Evolutionary conservation across 192 early-diverging fungal genomes (phyloP).

Genomic region (Umbelopsis ramanniana): DNA sequence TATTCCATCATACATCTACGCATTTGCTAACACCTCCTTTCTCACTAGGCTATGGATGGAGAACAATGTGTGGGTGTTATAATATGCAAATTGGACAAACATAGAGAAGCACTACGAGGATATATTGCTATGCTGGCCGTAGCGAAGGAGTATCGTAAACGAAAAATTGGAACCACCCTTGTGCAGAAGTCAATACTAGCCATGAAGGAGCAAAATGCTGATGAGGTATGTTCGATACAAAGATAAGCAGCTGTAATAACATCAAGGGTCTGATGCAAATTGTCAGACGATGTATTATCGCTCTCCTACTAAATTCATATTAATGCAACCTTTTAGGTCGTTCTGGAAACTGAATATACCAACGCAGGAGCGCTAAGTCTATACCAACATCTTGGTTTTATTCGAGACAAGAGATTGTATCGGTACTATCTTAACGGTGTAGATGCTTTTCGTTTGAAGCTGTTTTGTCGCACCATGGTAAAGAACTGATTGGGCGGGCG

Average conservation of each 20-base stretch:
- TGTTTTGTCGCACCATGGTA: slow-evolving; percentile 59
- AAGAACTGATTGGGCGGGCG: not conserved
- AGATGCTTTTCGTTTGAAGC: slow-evolving; percentile 86
- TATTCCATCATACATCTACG: no score
- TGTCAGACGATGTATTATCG: no score
- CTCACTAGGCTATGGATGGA: slow-evolving; percentile 59
- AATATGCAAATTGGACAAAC: slow-evolving; percentile 85
- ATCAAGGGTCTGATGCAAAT: no score
- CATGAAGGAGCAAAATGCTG: slow-evolving; percentile 78
- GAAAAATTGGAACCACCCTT: slow-evolving; percentile 76
- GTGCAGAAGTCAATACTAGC: slow-evolving; percentile 72
- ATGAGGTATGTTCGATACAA: slow-evolving; percentile 65
- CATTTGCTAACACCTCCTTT: not conserved
- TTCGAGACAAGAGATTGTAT: slow-evolving; percentile 88
- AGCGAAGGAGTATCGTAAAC: slow-evolving; percentile 75
- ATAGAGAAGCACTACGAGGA: slow-evolving; percentile 72
- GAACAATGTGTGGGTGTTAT: slow-evolving; percentile 81
- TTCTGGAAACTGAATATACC: slow-evolving; percentile 89
- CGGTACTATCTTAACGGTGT: slow-evolving; percentile 94
- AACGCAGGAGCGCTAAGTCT: slow-evolving; percentile 84
- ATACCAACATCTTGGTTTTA: slow-evolving; percentile 91
- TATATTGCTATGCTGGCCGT: slow-evolving; percentile 99
- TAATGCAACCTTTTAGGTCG: slow-evolving; percentile 49
- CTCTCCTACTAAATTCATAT: no score
- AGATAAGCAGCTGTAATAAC: not conserved